Evolutionary conservation across 1,284 basidiomycete species (phyloP).

Genomic region (Ceratobasidium sp.): DNA sequence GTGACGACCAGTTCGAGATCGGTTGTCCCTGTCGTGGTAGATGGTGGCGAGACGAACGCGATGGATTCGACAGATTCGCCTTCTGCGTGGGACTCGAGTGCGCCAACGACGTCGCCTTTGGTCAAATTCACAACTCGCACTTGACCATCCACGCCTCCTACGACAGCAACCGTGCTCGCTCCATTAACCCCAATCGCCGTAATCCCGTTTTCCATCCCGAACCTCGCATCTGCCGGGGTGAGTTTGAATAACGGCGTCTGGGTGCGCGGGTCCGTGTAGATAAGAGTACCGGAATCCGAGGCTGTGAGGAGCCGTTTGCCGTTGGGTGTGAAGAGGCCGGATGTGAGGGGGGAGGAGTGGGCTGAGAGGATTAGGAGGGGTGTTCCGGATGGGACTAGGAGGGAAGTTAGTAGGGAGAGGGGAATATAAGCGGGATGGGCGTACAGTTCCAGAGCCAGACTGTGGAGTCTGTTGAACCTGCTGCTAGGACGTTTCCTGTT

Average conservation of each 20-base stretch:
- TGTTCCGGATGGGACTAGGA: constrained; percentile 90
- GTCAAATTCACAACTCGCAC: constrained; percentile 88
- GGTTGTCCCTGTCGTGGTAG: constrained; percentile 60
- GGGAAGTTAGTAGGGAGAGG: constrained; percentile 21
- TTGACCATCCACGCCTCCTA: constrained; percentile 87
- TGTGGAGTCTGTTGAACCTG: constrained; percentile 93
- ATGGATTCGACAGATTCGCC: constrained; percentile 94
- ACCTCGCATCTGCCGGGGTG: constrained; percentile 78
- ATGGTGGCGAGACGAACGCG: constrained; percentile 70
- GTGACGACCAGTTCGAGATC: constrained; percentile 83
- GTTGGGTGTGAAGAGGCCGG: constrained; percentile 93
- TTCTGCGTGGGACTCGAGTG: constrained; percentile 87
- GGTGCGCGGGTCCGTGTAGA: constrained; percentile 93
- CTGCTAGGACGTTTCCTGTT: constrained; percentile 88
- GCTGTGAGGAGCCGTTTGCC: constrained; percentile 92
- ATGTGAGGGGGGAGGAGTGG: constrained; percentile 87
- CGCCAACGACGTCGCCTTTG: constrained; percentile 86
- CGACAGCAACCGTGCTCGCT: constrained; percentile 87
- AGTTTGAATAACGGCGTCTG: constrained; percentile 87
- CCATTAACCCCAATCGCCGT: constrained; percentile 89
- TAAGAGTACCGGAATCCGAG: constrained; percentile 85
- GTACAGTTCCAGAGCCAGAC: constrained; percentile 98
- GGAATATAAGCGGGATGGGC: constrained; percentile 51
- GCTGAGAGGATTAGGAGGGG: constrained; percentile 97
- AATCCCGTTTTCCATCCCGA: constrained; percentile 82